Evolutionary conservation across 345 rosid species (phyloP).

Genomic region (Reutealis trisperma): DNA sequence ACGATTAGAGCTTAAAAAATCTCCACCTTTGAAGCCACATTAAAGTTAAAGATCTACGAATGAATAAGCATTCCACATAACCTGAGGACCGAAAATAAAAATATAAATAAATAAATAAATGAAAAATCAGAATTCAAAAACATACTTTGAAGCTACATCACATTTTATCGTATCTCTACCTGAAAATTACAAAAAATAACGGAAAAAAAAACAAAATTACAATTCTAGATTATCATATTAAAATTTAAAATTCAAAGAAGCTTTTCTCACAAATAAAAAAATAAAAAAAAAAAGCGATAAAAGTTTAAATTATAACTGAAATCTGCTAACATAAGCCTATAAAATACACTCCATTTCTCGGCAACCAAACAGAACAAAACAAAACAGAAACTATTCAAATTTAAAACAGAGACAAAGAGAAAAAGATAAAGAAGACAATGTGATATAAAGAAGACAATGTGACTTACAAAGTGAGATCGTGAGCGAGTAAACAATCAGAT

Average conservation of each 20-base stretch:
- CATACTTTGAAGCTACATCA: conserved; percentile 2
- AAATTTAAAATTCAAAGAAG: too few species aligned
- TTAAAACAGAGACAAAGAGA: background rate
- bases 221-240: too few species aligned
- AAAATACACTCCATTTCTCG: background rate
- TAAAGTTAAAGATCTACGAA: conserved; percentile 9
- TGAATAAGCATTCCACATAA: conserved; percentile 3
- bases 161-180: too few species aligned
- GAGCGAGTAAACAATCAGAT: background rate
- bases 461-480: conserved; percentile 2
- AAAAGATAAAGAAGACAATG: background rate
- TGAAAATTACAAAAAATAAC: too few species aligned
- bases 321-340: background rate
- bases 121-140: background rate
- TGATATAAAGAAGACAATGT: background rate
- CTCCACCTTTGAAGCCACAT: conserved; percentile 20
- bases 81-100: conserved; percentile 8
- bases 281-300: background rate
- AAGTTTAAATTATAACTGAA: background rate
- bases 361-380: background rate
- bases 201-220: too few species aligned
- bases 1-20: conserved; percentile 2
- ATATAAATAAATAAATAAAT: background rate
- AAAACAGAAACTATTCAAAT: background rate
- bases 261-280: background rate